Evolutionary conservation across 331 rosid species (phyloP).

Genomic region (Dryas integrifolia): DNA sequence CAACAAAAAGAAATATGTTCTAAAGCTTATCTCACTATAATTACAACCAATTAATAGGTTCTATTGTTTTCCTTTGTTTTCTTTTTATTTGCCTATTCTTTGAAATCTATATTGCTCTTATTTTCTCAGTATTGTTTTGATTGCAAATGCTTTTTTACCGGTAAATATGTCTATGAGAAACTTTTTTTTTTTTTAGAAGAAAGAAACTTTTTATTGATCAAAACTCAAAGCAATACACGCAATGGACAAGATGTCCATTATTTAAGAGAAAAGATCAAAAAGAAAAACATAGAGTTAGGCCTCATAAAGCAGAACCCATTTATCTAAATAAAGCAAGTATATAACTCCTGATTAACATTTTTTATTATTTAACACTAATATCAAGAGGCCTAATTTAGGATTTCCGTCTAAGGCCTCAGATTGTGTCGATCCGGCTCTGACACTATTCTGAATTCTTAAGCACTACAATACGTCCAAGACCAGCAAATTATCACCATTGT

Average conservation of each 20-base stretch:
- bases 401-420: not conserved
- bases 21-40: not conserved
- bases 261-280: too few species aligned
- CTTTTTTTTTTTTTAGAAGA: too few species aligned
- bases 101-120: not conserved
- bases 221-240: too few species aligned
- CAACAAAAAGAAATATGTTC: not conserved
- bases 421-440: not conserved
- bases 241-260: too few species aligned
- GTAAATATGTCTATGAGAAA: not conserved
- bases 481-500: not conserved
- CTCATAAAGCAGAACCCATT: too few species aligned
- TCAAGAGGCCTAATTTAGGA: not conserved
- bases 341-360: not conserved
- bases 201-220: too few species aligned
- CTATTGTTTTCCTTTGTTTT: not conserved
- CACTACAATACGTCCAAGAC: not conserved
- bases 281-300: too few species aligned
- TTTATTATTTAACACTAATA: not conserved
- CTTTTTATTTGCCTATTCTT: not conserved
- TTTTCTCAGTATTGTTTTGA: not conserved
- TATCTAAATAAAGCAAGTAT: not conserved
- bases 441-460: not conserved
- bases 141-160: not conserved
- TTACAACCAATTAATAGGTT: not conserved